Base-by-base conservation (phyloP, 768 basidiomycete genomes). In the Suillus alpinus region DNA sequence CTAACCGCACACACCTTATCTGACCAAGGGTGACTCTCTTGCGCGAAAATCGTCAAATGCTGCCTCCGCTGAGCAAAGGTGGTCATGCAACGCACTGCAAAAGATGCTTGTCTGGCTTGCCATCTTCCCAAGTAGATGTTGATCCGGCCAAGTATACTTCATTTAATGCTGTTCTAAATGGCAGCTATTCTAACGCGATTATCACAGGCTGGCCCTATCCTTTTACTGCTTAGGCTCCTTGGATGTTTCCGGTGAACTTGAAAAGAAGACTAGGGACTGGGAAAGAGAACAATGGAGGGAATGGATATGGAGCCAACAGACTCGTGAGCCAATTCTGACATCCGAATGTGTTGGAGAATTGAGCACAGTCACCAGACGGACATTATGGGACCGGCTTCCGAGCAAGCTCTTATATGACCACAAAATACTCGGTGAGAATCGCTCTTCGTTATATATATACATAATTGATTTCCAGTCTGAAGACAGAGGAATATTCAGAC, bases 251-350 rank as follows among this genome's bases (percentile, higher is more conserved):
- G 86, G 81, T 2, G 69, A 80, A 6, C 71, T 80, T 31, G 67
- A 73, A 8, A 64, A 65, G 4, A 83, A 83, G 64, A 80, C 80
- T 1, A 80, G 70, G 9, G 69, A 78, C 7, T 66, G 69, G 16
- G 86, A 94, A 64, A 82, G 83, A n/a, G 73, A 82, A 44, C 71
- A 71, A 0, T 96, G 91, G 89, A 77, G 76, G 51, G 79, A 85
- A 58, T 98, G 95, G 95, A 83, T 98, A 52, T 99, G 95, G 93
- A 82, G 80, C 23, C 88, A 95, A 71, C 92, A 97, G 65, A 83
- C 81, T 46, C 75, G 92, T 89, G 56, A 64, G 64, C 55, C 53
- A 44, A 51, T 26, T 61, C 20, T 49, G 39, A n/a, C 20, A 57
- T 36, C n/a, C 57, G 32, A 34, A 59, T 46, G 12, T 52, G 41